These are phyloP conservation scores for Cordyceps cicadae DNA, from an alignment of 2,329 filamentous ascomycete genomes.

Conservation along the genomic window DNA sequence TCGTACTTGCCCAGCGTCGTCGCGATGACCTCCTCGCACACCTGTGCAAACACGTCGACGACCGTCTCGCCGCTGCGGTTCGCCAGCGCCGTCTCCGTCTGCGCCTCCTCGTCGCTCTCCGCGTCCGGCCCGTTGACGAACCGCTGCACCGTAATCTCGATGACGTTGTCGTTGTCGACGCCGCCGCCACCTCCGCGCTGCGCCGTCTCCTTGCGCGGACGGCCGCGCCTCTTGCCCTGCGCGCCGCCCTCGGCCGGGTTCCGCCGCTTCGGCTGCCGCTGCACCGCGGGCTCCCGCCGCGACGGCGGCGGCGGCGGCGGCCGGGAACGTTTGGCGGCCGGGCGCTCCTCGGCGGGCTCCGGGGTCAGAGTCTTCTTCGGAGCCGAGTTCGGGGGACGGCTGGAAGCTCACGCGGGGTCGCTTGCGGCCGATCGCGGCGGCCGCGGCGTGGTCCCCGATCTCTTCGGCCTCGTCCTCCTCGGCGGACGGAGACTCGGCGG, in stretches of 20 bases:
- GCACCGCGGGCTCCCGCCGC: background rate
- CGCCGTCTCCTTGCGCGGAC: conserved; percentile 11
- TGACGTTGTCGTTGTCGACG: conserved; percentile 17
- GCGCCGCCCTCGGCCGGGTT: background rate
- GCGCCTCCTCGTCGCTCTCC: conserved; percentile 34
- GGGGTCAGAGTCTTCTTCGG: conserved; percentile 25
- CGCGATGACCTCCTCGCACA: conserved; percentile 54
- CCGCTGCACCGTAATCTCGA: conserved; percentile 54
- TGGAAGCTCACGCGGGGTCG: conserved; percentile 13
- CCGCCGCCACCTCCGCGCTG: background rate
- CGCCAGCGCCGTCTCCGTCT: conserved; percentile 44
- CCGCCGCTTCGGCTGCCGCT: conserved; percentile 8
- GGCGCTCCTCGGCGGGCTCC: conserved; percentile 20
- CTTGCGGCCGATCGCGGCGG: background rate
- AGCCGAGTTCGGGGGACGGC: conserved; percentile 35
- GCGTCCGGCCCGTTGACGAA: conserved; percentile 41
- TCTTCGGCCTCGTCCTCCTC: conserved; percentile 34
- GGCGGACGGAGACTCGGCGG: conserved; percentile 16
- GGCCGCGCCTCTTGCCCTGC: conserved; percentile 12
- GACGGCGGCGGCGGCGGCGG: conserved; percentile 22
- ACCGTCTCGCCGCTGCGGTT: conserved; percentile 50
- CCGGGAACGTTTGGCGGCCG: conserved; percentile 23
- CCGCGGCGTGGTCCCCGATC: conserved; percentile 19
- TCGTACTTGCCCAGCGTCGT: conserved; percentile 40
- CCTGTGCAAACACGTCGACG: conserved; percentile 53